Evolutionary conservation across 108 stramenopile genomes (phyloP).

Genomic region (Skeletonema menzelii): DNA sequence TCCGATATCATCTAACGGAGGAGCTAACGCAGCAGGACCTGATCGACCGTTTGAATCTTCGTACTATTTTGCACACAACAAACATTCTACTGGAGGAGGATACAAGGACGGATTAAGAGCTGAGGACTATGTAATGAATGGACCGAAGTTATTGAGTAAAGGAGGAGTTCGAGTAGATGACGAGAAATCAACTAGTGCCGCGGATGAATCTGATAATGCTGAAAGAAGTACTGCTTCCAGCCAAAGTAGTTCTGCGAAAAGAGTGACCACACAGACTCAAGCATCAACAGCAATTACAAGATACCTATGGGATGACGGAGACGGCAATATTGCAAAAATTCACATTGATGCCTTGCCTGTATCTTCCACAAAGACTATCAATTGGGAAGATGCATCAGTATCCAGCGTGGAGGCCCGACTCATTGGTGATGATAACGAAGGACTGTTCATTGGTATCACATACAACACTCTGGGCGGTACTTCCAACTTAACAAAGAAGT

Average conservation of each 20-base stretch:
- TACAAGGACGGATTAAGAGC: constrained; percentile 80
- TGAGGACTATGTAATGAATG: constrained; percentile 86
- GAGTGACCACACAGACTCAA: not conserved
- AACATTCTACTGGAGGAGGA: constrained; percentile 52
- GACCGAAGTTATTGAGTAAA: constrained; percentile 66
- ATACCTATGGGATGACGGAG: constrained; percentile 84
- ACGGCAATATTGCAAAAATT: constrained; percentile 65
- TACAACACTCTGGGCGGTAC: not conserved
- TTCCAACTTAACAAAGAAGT: constrained; percentile 18
- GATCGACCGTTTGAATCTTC: constrained; percentile 74
- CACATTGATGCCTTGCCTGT: constrained; percentile 73
- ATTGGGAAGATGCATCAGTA: constrained; percentile 51
- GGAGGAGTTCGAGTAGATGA: constrained; percentile 48
- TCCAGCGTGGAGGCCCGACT: constrained; percentile 47
- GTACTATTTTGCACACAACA: constrained; percentile 84
- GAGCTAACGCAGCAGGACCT: not conserved
- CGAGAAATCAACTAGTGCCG: not conserved
- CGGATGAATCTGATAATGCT: not conserved
- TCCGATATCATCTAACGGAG: not conserved
- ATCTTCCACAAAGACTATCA: constrained; percentile 21
- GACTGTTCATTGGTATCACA: constrained; percentile 43
- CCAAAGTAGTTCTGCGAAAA: constrained; percentile 6
- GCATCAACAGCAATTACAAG: constrained; percentile 52
- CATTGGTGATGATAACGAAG: constrained; percentile 40
- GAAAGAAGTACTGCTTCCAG: constrained; percentile 1